Evolutionary conservation across 345 rosid genomes (phyloP).

Genomic region (Camelina laxa): DNA sequence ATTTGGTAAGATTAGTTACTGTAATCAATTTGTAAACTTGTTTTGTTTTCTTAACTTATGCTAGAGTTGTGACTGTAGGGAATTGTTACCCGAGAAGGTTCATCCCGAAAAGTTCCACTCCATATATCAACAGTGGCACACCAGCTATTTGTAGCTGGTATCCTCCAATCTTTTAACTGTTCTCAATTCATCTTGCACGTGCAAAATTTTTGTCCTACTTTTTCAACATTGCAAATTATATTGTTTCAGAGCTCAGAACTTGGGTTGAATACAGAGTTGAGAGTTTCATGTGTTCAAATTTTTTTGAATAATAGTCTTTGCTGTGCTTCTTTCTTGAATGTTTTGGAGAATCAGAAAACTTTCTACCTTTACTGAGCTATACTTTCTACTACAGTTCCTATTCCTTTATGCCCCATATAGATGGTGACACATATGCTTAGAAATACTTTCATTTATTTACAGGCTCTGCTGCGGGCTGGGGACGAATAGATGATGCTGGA

Average conservation of each 20-base stretch:
- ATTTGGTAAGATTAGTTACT: constrained; percentile 63
- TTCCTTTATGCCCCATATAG: not conserved
- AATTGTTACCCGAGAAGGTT: constrained; percentile 79
- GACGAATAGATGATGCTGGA: constrained; percentile 91
- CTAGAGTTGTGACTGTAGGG: constrained; percentile 61
- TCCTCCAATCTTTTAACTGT: constrained; percentile 20
- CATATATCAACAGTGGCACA: constrained; percentile 78
- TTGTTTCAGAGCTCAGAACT: constrained; percentile 6
- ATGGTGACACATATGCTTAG: constrained; percentile 29
- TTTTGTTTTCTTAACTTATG: constrained; percentile 17
- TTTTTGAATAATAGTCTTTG: not conserved
- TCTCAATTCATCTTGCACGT: constrained; percentile 20
- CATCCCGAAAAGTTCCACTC: constrained; percentile 77
- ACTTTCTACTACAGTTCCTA: constrained; percentile 13
- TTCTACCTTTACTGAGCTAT: constrained; percentile 6
- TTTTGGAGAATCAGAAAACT: not conserved
- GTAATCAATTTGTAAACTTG: constrained; percentile 16
- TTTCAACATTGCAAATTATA: constrained; percentile 15
- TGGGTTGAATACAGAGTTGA: constrained; percentile 11
- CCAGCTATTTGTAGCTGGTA: constrained; percentile 88
- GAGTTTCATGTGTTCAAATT: constrained; percentile 11
- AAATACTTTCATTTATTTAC: constrained; percentile 22
- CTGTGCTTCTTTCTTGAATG: constrained; percentile 24
- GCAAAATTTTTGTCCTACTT: constrained; percentile 11
- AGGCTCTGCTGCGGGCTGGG: constrained; percentile 99